Base-by-base conservation (phyloP, 179 eudicot genomes). In the Beta lomatogona region DNA sequence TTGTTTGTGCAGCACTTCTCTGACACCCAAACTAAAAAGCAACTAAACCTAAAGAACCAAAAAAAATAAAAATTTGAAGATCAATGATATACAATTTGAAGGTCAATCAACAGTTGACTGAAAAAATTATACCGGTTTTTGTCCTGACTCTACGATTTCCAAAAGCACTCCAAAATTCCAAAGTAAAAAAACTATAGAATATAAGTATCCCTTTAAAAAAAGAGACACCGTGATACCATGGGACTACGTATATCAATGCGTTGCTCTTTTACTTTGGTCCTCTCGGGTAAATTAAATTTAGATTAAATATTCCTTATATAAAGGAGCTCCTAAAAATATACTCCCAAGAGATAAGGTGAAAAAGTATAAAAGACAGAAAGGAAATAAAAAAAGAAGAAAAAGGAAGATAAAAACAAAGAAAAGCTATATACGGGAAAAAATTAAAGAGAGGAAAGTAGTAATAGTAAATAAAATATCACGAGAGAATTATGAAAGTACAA, bases 211-310 rank as follows among this genome's bases (percentile, higher is more conserved):
- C 64, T 73, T 52, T n/a, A 77, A 80, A 73, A 73, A 77, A 71
- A 80, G 67, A 80, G 82, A 81, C 88, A 86, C 79, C 84, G 88
- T 85, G 79, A 77, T 78, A 63, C 74, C 77, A 77, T 75, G 82
- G 80, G 84, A 81, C 77, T 80, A 73, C 80, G 71, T 84, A 81
- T 82, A 66, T 69, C 86, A 77, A 84, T 52, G 86, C 83, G 36
- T 28, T 57, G 79, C 80, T 53, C 71, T 69, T 77, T 54, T 46
- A 61, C 77, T 84, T 84, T 80, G 80, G 77, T 78, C 71, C 80
- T 76, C 77, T 73, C 22, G 76, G 76, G 67, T 65, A 52, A 50
- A 60, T 82, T 48, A 67, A 58, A n/a, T 7, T 36, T 54, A 21
- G 54, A 8, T 45, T 73, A 73, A 9, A 7, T 36, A 13, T 57